Base-by-base conservation (phyloP, 768 basidiomycete genomes). In the Podaxis pistillaris region DNA sequence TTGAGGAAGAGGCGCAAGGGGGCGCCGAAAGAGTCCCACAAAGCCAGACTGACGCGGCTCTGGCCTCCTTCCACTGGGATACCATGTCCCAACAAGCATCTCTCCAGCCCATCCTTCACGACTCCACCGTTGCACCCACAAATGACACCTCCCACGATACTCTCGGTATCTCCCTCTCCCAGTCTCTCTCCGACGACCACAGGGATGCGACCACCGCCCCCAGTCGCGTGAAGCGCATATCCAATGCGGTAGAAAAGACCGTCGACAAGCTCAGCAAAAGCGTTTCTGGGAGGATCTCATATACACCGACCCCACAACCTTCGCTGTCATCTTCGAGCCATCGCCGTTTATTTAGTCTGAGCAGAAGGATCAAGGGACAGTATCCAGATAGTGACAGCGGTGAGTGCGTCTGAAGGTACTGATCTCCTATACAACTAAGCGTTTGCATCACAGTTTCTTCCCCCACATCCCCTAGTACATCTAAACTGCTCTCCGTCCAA, bases 221-320 rank as follows among this genome's bases (percentile, higher is more conserved):
- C 26, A 80, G 81, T 69, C 80, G 81, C 67, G 81, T 82, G 56
- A 84, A 84, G 72, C 83, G 83, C 58, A 71, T 83, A 33, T 83
- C 81, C 47, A 75, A 69, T 49, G 80, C 74, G 19, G 81, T 81
- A n/a, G 80, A 80, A 67, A 79, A 77, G 75, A 87, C 87, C 0
- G 86, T 86, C 59, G 86, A 86, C 67, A 88, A 80, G 64, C 78
- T 93, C 33, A 85, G 86, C 64, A 79, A 80, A 68, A 89, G 86
- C 71, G 72, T 85, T 52, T 79, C 80, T 60, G 75, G 71, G 44
- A 81, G 74, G 60, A 68, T 80, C 33, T 69, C 76, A 7, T 70
- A 65, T 19, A 68, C 74, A 40, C 69, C 63, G 12, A 68, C 64
- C n/a, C 69, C 70, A 11, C 68, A 76, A 11, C 62, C 70, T 15